Percentiles rank a stretch among this genome's conserved stretches.
phyloP scores from a whole-genome alignment of 169 alveolate genomes.

The Plasmodium berghei region DNA sequence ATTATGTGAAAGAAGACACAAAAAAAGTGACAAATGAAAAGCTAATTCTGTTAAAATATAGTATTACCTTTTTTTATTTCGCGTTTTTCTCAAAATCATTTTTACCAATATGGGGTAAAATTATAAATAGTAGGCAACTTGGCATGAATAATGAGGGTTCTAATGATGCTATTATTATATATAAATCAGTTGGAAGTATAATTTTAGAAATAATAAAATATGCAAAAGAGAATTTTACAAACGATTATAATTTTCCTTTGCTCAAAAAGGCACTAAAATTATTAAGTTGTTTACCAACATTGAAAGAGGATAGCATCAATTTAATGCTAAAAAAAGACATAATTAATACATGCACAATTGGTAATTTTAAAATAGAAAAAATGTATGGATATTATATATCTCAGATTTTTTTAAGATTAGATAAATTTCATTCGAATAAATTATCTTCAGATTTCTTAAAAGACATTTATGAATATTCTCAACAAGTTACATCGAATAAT shows the following conservation, averaged over 20 bases:
- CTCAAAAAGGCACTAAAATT: slow-evolving; percentile 30
- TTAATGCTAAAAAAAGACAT: slow-evolving; percentile 35
- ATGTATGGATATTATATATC: slow-evolving; percentile 63
- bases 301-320: slow-evolving; percentile 32
- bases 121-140: not conserved
- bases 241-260: slow-evolving; percentile 1
- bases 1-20: slow-evolving; percentile 9
- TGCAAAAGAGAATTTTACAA: slow-evolving; percentile 12
- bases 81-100: slow-evolving; percentile 35
- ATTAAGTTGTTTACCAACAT: slow-evolving; percentile 48
- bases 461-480: slow-evolving; percentile 1
- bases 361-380: slow-evolving; percentile 20
- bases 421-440: slow-evolving; percentile 17
- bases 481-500: not conserved
- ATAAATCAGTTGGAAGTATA: not conserved
- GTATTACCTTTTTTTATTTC: slow-evolving; percentile 33
- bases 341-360: not conserved
- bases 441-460: slow-evolving; percentile 23
- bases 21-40: not conserved
- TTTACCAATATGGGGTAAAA: slow-evolving; percentile 27
- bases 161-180: not conserved
- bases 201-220: slow-evolving; percentile 6
- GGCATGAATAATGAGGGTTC: not conserved
- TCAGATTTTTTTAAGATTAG: slow-evolving; percentile 47
- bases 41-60: slow-evolving; percentile 27